Evolutionary conservation across 768 basidiomycete genomes (phyloP).

Genomic region (Tylopilus rubrobrunneus): DNA sequence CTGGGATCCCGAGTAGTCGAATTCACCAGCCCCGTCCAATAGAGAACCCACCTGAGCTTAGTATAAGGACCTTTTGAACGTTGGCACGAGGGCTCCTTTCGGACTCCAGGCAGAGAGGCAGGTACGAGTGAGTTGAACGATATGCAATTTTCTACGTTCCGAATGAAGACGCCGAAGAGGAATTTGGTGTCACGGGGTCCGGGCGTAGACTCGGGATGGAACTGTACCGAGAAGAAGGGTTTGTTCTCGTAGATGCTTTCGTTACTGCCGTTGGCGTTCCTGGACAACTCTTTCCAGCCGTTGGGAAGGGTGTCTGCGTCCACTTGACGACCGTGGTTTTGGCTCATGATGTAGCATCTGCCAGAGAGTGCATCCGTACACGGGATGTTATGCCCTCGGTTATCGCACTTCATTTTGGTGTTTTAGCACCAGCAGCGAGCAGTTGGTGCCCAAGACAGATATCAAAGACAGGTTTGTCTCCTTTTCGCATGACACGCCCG

Average conservation of each 20-base stretch:
- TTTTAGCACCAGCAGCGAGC: conserved; percentile 88
- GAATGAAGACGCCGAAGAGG: conserved; percentile 95
- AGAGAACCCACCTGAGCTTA: conserved; percentile 95
- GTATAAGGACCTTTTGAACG: conserved; percentile 91
- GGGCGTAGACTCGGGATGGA: conserved; percentile 96
- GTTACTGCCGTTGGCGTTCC: conserved; percentile 96
- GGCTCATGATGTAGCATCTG: conserved; percentile 97
- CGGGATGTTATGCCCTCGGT: conserved; percentile 98
- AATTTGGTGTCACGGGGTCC: conserved; percentile 99
- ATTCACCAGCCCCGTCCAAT: conserved; percentile 98
- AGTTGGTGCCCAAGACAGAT: conserved; percentile 99
- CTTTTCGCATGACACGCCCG: conserved; percentile 60
- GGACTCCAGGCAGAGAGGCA: conserved; percentile 73
- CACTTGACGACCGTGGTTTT: conserved; percentile 98
- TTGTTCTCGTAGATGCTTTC: conserved; percentile 93
- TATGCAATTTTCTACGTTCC: conserved; percentile 75
- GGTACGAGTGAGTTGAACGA: conserved; percentile 50
- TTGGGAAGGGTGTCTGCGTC: conserved; percentile 70
- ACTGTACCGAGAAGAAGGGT: conserved; percentile 99
- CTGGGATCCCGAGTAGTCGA: conserved; percentile 99
- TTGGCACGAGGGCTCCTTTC: conserved; percentile 68
- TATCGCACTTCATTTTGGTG: conserved; percentile 99
- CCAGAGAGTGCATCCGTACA: conserved; percentile 93
- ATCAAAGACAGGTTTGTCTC: conserved; percentile 88
- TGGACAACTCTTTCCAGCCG: conserved; percentile 93